phyloP scores from a whole-genome alignment of 1,284 basidiomycete genomes.

The Malassezia sp. region DNA sequence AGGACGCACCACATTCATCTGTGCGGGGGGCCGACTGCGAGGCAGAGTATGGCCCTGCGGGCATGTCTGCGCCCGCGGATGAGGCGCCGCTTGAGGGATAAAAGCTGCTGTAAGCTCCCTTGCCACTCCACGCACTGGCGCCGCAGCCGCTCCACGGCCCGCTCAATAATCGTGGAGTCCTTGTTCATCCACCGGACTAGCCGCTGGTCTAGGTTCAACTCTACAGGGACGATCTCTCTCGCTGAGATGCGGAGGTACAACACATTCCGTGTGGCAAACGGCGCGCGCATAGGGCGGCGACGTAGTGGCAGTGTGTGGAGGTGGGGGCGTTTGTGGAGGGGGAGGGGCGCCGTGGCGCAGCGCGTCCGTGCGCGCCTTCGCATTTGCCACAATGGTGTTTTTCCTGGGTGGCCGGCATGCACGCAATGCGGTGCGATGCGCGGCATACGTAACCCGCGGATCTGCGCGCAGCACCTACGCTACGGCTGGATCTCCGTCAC shows the following conservation, averaged over 20 bases:
- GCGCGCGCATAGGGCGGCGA: too few relatives aligned
- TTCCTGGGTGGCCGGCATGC: too few relatives aligned
- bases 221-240: constrained; percentile 43
- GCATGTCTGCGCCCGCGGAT: too few relatives aligned
- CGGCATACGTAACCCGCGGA: too few relatives aligned
- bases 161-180: constrained; percentile 20
- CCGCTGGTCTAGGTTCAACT: constrained; percentile 47
- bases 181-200: constrained; percentile 48
- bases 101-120: too few relatives aligned
- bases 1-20: too few relatives aligned
- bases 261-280: constrained; percentile 41
- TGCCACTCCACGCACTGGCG: constrained; percentile 12
- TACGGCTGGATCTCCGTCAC: neutral
- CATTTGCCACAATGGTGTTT: too few relatives aligned
- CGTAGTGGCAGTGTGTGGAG: too few relatives aligned
- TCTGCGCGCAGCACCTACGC: neutral
- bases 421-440: too few relatives aligned
- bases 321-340: neutral
- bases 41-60: too few relatives aligned
- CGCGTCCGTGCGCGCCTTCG: neutral
- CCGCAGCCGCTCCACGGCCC: constrained; percentile 5
- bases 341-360: neutral
- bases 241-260: constrained; percentile 47
- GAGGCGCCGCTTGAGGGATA: too few relatives aligned
- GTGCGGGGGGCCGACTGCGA: too few relatives aligned